Evolutionary conservation across 2,329 filamentous ascomycete species (phyloP), one percentile per base, ranked within the genome.

Genomic region (Apiospora hydei): DNA sequence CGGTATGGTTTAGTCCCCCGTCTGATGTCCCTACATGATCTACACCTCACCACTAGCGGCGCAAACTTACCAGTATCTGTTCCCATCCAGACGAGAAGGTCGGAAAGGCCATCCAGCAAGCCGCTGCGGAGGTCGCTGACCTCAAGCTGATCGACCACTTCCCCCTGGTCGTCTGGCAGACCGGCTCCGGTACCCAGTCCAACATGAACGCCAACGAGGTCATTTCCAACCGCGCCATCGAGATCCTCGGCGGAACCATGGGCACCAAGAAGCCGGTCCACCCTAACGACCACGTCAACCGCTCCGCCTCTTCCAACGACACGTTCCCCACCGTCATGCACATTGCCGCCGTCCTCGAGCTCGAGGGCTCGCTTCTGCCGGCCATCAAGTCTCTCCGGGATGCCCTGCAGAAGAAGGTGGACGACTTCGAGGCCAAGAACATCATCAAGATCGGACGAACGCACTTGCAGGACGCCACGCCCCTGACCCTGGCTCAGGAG

Each of bases 201-300:
- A 98, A 98, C 91, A 98, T 98, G 96, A 99, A 99, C 87, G 95
- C 96, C 82, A 99, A 99, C 88, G 96, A 99, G 84, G 96, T 99
- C 84, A 98, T 99, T 84, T 98, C 96, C 76, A 99, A 98, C 90
- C 94, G 96, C 77, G 96, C 96, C 76, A 98, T 98, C 84, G 96
- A 98, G 88, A 97, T 98, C 75, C 89, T 98, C 70, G 96, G 96
- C 78, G 96, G 96, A 79, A 89, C 89, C 76, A 98, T 95, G 94
- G 96, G 96, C 78, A 92, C 88, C 90, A 98, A 98, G 92, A 98
- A 97, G 88, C 96, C 96, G 41, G 96, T 99, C 76, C 96, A 99
- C 87, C 96, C 96, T 80, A 99, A 98, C 85, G 96, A 99, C 87
- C 96, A 99, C 84, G 96, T 99, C 84, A 99, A 99, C 90, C 97